Conservation (phyloP, 1,284 basidiomycete genomes). For the Cutaneotrichosporon sp. region DNA sequence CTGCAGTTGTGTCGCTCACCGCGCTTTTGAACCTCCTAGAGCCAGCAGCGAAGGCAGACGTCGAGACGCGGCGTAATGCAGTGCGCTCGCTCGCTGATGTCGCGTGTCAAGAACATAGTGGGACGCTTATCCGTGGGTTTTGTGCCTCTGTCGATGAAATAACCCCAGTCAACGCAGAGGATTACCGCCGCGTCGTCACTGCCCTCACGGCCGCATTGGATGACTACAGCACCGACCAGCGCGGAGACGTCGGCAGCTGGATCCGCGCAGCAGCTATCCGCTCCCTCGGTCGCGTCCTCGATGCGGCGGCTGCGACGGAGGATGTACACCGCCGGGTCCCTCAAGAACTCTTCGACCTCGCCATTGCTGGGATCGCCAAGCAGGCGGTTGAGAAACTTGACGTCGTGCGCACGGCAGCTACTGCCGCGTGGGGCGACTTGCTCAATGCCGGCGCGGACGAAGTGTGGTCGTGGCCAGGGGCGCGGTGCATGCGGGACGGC, state of each 20-base stretch:
- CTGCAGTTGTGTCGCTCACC: conserved; percentile 10
- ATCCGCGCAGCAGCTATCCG: conserved; percentile 71
- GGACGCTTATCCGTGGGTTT: conserved; percentile 20
- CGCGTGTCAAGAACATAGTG: conserved; percentile 10
- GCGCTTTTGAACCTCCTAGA: conserved; percentile 30
- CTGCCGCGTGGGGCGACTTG: conserved; percentile 53
- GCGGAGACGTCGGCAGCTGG: conserved; percentile 98
- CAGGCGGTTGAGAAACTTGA: conserved; percentile 88
- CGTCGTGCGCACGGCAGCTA: conserved; percentile 76
- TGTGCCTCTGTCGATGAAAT: background rate
- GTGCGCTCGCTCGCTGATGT: conserved; percentile 33
- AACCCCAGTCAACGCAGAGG: conserved; percentile 16
- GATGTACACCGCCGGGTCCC: no score
- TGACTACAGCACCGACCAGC: conserved; percentile 89
- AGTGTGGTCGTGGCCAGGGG: conserved; percentile 11
- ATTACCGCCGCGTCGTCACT: conserved; percentile 20
- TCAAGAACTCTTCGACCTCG: no score
- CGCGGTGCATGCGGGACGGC: conserved; percentile 3
- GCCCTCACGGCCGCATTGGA: conserved; percentile 60
- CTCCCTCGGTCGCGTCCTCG: conserved; percentile 22
- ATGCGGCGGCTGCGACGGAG: conserved; percentile 23
- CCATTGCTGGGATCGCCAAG: conserved; percentile 68
- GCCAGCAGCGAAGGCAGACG: conserved; percentile 34
- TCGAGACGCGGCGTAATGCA: conserved; percentile 43
- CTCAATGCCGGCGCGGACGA: conserved; percentile 4